Evolutionary conservation across 306 rosid species (phyloP).

Genomic region (Prunus mira): DNA sequence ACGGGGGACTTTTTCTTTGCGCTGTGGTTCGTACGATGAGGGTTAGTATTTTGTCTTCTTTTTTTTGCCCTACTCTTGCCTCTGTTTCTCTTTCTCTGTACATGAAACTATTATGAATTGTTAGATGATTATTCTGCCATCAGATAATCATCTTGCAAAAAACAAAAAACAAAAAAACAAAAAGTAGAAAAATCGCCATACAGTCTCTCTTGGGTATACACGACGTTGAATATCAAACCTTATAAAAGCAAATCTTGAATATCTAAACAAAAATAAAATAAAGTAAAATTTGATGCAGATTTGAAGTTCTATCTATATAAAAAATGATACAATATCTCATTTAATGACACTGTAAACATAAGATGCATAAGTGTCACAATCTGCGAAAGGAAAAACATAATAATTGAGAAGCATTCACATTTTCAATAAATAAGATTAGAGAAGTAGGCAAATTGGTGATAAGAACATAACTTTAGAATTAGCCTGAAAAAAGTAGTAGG

Average conservation of each 20-base stretch:
- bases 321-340: too few species aligned
- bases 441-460: neutral
- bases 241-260: neutral
- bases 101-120: neutral
- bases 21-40: too few species aligned
- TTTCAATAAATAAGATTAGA: neutral
- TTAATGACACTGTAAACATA: too few species aligned
- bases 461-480: neutral
- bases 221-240: neutral
- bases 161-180: too few species aligned
- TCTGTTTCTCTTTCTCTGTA: neutral
- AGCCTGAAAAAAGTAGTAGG: too few species aligned
- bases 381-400: too few species aligned
- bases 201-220: neutral
- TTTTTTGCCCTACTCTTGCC: too few species aligned
- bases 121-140: neutral
- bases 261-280: neutral
- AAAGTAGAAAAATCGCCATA: neutral
- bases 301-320: neutral
- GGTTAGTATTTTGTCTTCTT: too few species aligned
- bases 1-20: too few species aligned
- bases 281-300: neutral
- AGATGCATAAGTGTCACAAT: too few species aligned
- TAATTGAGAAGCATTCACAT: too few species aligned
- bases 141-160: neutral